A percentile compares a stretch with the other conserved stretches of the same genome.
Conservation (phyloP, 108 stramenopile genomes). For the Stephanodiscus minutulus region DNA sequence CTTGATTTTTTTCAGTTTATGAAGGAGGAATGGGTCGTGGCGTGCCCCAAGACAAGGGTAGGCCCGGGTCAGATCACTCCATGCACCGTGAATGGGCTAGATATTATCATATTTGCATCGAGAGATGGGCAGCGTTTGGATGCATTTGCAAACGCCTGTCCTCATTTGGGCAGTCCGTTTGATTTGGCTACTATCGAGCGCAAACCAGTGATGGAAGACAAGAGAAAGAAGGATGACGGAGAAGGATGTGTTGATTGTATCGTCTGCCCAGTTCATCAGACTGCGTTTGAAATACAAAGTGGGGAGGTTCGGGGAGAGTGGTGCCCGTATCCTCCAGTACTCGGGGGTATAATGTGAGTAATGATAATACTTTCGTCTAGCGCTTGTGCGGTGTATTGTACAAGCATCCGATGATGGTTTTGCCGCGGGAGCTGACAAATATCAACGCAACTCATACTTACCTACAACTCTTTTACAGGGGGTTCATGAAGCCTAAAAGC, state of each 20-base stretch:
- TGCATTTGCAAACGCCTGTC: slow-evolving; percentile 93
- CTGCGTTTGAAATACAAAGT: slow-evolving; percentile 90
- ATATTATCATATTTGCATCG: slow-evolving; percentile 76
- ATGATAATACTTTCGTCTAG: not conserved
- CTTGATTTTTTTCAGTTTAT: slow-evolving; percentile 23
- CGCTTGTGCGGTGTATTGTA: not conserved
- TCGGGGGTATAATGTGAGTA: slow-evolving; percentile 70
- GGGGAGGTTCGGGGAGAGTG: slow-evolving; percentile 95
- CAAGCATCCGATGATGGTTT: not conserved
- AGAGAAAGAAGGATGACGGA: slow-evolving; percentile 40
- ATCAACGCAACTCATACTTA: not conserved
- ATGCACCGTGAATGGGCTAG: slow-evolving; percentile 76
- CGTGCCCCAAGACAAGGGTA: slow-evolving; percentile 83
- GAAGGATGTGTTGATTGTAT: slow-evolving; percentile 91
- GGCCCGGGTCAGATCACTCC: slow-evolving; percentile 89
- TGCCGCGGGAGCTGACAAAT: not conserved
- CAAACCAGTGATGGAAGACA: slow-evolving; percentile 45
- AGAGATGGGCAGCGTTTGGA: slow-evolving; percentile 76
- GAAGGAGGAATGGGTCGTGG: slow-evolving; percentile 78
- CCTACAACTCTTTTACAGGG: slow-evolving; percentile 16
- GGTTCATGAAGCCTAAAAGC: slow-evolving; percentile 60
- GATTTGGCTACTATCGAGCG: slow-evolving; percentile 87
- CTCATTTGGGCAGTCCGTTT: slow-evolving; percentile 95
- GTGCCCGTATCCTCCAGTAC: slow-evolving; percentile 95
- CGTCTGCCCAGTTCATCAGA: slow-evolving; percentile 93